A percentile compares a stretch with the other conserved stretches of the same genome.
Conservation (phyloP, 371 early-diverging fungal species). For the Apophysomyces sp. region DNA sequence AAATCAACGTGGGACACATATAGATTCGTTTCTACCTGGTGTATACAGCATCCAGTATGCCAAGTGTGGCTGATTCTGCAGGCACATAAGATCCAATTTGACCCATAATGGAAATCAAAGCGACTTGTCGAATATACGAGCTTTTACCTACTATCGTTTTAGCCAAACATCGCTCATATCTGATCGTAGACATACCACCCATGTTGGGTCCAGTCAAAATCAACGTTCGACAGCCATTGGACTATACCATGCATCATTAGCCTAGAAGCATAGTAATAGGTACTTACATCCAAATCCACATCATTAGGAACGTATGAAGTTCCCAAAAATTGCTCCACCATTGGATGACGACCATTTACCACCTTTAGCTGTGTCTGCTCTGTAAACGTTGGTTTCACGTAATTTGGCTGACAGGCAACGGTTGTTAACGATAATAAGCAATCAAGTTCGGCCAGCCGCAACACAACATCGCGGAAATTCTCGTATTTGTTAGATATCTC, state of each 20-base stretch:
- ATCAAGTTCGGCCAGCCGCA: slow-evolving; percentile 68
- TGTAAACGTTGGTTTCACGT: slow-evolving; percentile 66
- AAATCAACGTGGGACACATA: neutral
- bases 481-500: slow-evolving; percentile 66
- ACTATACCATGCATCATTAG: neutral
- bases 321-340: slow-evolving; percentile 42
- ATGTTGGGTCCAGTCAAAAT: slow-evolving; percentile 86
- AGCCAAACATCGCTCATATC: neutral
- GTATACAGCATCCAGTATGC: slow-evolving; percentile 69
- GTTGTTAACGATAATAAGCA: slow-evolving; percentile 73
- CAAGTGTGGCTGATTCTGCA: slow-evolving; percentile 51
- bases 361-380: slow-evolving; percentile 44
- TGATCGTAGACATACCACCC: slow-evolving; percentile 69
- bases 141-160: slow-evolving; percentile 34
- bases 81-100: slow-evolving; percentile 85
- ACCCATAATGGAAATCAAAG: slow-evolving; percentile 75
- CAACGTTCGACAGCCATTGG: slow-evolving; percentile 35
- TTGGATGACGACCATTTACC: slow-evolving; percentile 62
- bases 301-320: slow-evolving; percentile 69
- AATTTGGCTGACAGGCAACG: slow-evolving; percentile 66
- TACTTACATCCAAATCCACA: slow-evolving; percentile 48
- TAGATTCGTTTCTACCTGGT: slow-evolving; percentile 30
- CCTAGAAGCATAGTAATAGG: neutral
- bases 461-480: slow-evolving; percentile 60
- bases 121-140: slow-evolving; percentile 78